Percentiles rank a stretch among this genome's conserved stretches.
Conservation (phyloP, 192 early-diverging fungal genomes). For the Coemansia furcata region DNA sequence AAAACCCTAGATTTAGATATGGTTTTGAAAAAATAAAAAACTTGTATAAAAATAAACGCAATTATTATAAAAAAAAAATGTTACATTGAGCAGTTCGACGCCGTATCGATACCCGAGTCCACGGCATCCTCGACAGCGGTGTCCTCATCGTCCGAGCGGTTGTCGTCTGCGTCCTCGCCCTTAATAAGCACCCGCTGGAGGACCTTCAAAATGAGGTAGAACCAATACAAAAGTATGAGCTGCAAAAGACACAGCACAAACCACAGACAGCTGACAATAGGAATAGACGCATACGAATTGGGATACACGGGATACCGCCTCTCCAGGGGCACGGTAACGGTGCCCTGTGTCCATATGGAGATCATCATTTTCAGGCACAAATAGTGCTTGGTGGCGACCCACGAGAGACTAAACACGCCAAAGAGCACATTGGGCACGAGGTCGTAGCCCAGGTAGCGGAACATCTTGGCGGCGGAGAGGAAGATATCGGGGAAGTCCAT, state of each 20-base stretch:
- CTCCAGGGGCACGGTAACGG: slow-evolving; percentile 52
- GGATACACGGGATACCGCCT: slow-evolving; percentile 59
- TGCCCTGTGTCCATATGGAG: slow-evolving; percentile 56
- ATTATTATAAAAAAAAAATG: not conserved
- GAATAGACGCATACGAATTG: slow-evolving; percentile 51
- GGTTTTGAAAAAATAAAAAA: not conserved
- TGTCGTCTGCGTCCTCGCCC: slow-evolving; percentile 70
- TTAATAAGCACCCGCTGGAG: slow-evolving; percentile 56
- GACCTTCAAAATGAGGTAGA: slow-evolving; percentile 67
- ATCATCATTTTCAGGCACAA: slow-evolving; percentile 67
- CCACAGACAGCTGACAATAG: slow-evolving; percentile 55
- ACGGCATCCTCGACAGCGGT: not conserved
- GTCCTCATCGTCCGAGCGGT: slow-evolving; percentile 56
- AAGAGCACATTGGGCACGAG: slow-evolving; percentile 68
- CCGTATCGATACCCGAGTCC: not conserved
- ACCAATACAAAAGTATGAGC: slow-evolving; percentile 75
- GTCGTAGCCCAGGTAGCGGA: slow-evolving; percentile 67
- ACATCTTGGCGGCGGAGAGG: slow-evolving; percentile 65
- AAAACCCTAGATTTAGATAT: slow-evolving; percentile 52
- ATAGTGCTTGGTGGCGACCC: slow-evolving; percentile 75
- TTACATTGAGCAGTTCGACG: not conserved
- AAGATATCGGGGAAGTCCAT: slow-evolving; percentile 61
- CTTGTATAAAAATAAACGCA: not conserved
- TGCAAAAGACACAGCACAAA: slow-evolving; percentile 63
- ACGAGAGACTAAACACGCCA: slow-evolving; percentile 70